Evolutionary conservation across 139 green algal species (phyloP).

Genomic region (Axilococcus clingmanii): DNA sequence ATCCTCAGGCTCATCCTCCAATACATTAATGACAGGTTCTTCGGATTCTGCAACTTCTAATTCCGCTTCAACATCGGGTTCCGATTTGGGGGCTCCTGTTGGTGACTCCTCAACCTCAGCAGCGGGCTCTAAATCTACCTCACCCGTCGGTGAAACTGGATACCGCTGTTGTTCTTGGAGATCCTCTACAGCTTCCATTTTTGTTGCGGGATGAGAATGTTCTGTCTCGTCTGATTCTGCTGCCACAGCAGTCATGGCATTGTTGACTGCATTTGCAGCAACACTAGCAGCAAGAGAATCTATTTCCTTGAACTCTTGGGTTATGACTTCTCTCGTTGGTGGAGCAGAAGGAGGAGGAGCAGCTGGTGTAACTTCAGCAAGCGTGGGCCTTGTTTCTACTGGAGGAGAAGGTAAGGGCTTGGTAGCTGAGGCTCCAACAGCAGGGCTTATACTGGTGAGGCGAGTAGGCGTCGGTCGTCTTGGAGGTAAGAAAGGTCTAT

Average conservation of each 20-base stretch:
- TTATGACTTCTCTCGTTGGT: neutral
- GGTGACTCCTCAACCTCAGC: neutral
- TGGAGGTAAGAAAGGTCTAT: too few relatives aligned
- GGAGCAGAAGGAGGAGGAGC: neutral
- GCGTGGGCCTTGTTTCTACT: neutral
- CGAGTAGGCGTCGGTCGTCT: too few relatives aligned
- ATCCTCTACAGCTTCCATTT: too few relatives aligned
- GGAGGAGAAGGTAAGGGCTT: neutral
- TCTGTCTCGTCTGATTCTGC: neutral
- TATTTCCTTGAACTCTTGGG: neutral
- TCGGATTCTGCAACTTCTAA: neutral
- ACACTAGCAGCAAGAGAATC: neutral
- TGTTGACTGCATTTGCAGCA: too few relatives aligned
- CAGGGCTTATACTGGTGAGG: too few relatives aligned
- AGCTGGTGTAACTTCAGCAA: neutral
- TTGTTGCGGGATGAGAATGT: too few relatives aligned
- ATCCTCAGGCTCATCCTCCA: slow-evolving; percentile 7
- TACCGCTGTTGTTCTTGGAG: too few relatives aligned
- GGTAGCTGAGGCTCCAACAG: too few relatives aligned
- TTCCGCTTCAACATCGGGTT: neutral
- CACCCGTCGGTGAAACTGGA: too few relatives aligned
- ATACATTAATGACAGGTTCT: neutral
- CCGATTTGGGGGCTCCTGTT: neutral
- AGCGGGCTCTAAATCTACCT: too few relatives aligned
- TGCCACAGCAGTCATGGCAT: neutral